Evolutionary conservation across 352 stramenopile species (phyloP).

Genomic region (Phytophthora boehmeriae): DNA sequence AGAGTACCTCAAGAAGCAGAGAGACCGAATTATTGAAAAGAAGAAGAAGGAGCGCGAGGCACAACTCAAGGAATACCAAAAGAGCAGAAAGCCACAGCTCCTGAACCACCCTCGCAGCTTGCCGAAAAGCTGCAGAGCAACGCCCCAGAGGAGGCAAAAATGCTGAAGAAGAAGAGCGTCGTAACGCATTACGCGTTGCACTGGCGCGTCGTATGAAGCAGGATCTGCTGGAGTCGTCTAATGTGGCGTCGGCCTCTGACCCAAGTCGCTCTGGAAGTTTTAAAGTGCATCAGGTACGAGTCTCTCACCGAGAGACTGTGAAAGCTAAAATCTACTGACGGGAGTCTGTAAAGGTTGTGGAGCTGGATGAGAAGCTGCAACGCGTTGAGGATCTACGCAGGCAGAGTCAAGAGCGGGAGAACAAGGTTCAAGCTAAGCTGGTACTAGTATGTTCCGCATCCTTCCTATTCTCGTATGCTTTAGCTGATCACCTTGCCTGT

Average conservation of each 20-base stretch:
- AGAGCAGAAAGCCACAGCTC: slow-evolving; percentile 71
- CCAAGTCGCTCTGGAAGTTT: slow-evolving; percentile 36
- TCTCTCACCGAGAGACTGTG: too few relatives aligned
- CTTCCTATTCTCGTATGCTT: background rate
- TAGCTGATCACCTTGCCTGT: background rate
- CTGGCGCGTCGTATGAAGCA: slow-evolving; percentile 84
- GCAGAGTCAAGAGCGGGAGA: slow-evolving; percentile 65
- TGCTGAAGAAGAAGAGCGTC: slow-evolving; percentile 68
- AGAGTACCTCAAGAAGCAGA: slow-evolving; percentile 76
- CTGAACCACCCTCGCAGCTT: slow-evolving; percentile 64
- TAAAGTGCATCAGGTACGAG: slow-evolving; percentile 60
- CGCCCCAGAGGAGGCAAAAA: slow-evolving; percentile 65
- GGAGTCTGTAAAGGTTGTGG: slow-evolving; percentile 42
- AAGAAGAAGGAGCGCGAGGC: slow-evolving; percentile 79
- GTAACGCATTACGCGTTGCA: slow-evolving; percentile 70
- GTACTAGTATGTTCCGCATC: slow-evolving; percentile 26
- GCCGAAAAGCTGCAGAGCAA: slow-evolving; percentile 70
- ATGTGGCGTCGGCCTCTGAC: slow-evolving; percentile 17
- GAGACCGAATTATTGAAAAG: slow-evolving; percentile 81
- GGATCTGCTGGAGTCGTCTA: slow-evolving; percentile 60
- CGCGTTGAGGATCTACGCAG: slow-evolving; percentile 74
- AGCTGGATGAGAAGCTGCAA: slow-evolving; percentile 82
- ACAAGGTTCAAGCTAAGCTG: slow-evolving; percentile 60
- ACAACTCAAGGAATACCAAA: slow-evolving; percentile 77
- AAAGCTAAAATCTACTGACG: too few relatives aligned